phyloP scores from a whole-genome alignment of 2,329 filamentous ascomycete species.

The Trichoderma sp. region DNA sequence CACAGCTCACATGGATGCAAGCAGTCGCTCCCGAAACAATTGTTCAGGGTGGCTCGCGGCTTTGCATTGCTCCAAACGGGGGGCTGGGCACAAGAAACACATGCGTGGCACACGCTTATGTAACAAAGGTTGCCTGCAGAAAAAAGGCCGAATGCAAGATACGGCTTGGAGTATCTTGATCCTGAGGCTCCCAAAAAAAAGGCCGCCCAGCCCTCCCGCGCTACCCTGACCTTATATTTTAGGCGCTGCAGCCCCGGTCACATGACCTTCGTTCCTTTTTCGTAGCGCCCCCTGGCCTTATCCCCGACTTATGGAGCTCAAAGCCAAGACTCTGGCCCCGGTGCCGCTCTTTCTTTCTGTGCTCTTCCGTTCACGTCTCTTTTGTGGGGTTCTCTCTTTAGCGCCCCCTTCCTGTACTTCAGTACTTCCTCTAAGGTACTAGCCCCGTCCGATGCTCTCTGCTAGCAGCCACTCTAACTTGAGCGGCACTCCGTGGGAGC shows the following conservation, averaged over 20 bases:
- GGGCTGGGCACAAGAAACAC: neutral
- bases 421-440: neutral
- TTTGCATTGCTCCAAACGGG: neutral
- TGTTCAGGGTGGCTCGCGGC: neutral
- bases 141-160: slow-evolving; percentile 21
- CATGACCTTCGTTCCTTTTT: slow-evolving; percentile 7
- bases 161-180: slow-evolving; percentile 12
- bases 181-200: slow-evolving; percentile 10
- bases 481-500: neutral
- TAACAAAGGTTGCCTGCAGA: slow-evolving; percentile 17
- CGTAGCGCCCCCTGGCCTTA: neutral
- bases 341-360: slow-evolving; percentile 1
- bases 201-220: neutral
- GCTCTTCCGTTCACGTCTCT: neutral
- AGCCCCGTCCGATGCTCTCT: neutral
- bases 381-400: neutral
- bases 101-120: slow-evolving; percentile 6
- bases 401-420: neutral
- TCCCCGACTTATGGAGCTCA: neutral
- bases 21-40: neutral
- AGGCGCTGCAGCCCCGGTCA: slow-evolving; percentile 10
- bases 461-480: neutral
- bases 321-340: neutral
- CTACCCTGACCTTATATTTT: slow-evolving; percentile 1
- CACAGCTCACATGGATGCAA: neutral